phyloP scores from a whole-genome alignment of 2,329 filamentous ascomycete species.

The Alternaria panax region DNA sequence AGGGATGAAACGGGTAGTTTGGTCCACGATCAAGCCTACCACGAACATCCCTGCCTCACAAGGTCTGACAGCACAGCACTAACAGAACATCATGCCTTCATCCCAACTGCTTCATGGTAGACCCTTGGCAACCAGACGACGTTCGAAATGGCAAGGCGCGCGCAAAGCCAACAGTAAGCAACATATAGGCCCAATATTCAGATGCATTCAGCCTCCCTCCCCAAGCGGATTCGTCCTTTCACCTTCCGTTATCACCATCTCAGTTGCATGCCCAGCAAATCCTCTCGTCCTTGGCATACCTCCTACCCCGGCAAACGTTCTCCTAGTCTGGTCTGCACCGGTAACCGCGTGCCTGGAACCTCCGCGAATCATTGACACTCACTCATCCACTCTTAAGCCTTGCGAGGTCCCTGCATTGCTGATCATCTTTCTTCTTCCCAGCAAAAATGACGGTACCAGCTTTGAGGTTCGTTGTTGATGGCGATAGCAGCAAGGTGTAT shows the following conservation, averaged over 20 bases:
- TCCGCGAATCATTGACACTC: constrained; percentile 22
- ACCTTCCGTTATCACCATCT: constrained; percentile 33
- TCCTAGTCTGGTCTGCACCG: constrained; percentile 36
- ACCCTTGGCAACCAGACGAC: constrained; percentile 6
- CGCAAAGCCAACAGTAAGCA: constrained; percentile 7
- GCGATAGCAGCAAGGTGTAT: constrained; percentile 39
- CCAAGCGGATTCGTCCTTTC: constrained; percentile 22
- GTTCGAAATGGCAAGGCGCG: constrained; percentile 2
- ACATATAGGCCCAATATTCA: constrained; percentile 6
- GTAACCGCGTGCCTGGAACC: constrained; percentile 37
- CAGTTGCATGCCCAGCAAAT: constrained; percentile 38
- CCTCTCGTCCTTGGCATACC: constrained; percentile 40
- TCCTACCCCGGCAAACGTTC: constrained; percentile 39
- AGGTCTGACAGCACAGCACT: constrained; percentile 5
- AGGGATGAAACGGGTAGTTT: constrained; percentile 11
- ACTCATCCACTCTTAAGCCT: constrained; percentile 27
- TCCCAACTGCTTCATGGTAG: constrained; percentile 10
- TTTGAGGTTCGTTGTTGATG: constrained; percentile 43
- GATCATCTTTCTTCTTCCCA: constrained; percentile 19
- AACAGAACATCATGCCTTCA: constrained; percentile 5
- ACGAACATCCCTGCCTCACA: constrained; percentile 10
- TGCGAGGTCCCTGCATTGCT: constrained; percentile 40
- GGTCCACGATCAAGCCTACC: constrained; percentile 4
- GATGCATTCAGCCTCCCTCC: constrained; percentile 24
- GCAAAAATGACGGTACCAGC: constrained; percentile 36